phyloP scores from a whole-genome alignment of 495 filamentous ascomycete species.

The Astrothelium subdiscretum region DNA sequence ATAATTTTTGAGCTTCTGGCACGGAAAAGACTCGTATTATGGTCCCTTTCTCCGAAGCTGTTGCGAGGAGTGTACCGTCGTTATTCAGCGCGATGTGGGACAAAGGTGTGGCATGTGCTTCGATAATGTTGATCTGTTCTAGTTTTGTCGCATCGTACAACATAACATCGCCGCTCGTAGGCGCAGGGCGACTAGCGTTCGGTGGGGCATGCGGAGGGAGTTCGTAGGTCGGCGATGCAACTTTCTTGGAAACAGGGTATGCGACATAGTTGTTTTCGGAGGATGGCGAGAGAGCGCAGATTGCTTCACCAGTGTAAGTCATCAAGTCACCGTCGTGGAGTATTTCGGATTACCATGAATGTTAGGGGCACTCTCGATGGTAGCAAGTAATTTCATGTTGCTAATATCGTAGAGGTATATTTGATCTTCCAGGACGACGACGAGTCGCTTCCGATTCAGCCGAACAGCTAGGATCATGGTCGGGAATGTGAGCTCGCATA shows the following conservation, averaged over 20 bases:
- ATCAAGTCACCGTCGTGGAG: not conserved
- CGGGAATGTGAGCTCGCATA: conserved; percentile 97
- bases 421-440: conserved; percentile 85
- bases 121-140: conserved; percentile 84
- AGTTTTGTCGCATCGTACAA: conserved; percentile 79
- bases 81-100: conserved; percentile 82
- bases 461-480: conserved; percentile 86
- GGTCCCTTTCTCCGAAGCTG: conserved; percentile 92
- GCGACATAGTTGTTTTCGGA: conserved; percentile 93
- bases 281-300: conserved; percentile 83
- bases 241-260: conserved; percentile 80
- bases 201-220: conserved; percentile 79
- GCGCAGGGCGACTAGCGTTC: conserved; percentile 56
- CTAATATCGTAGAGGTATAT: conserved; percentile 98
- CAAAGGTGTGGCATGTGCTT: conserved; percentile 88
- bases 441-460: conserved; percentile 85
- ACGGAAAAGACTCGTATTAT: conserved; percentile 92
- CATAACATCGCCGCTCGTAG: conserved; percentile 84
- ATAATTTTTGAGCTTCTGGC: conserved; percentile 79
- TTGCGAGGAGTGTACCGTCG: conserved; percentile 87
- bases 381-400: conserved; percentile 88
- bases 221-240: conserved; percentile 45
- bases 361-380: conserved; percentile 87
- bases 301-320: conserved; percentile 40
- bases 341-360: conserved; percentile 47